Percentiles rank a stretch among this genome's conserved stretches.
phyloP scores from a whole-genome alignment of 78 protist genomes.

The Pelomyxa schiedti region DNA sequence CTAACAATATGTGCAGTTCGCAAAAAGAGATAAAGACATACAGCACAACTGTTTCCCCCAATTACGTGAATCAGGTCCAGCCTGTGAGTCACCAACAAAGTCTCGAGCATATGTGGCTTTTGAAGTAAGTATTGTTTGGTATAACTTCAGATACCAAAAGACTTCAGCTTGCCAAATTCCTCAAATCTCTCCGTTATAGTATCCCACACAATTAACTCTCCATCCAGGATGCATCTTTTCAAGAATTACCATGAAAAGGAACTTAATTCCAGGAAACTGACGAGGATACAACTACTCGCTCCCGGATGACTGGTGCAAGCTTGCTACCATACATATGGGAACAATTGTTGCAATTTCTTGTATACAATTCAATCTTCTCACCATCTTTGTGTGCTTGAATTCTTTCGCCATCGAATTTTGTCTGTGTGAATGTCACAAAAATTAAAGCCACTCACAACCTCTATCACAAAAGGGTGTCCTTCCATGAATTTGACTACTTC shows the following conservation, averaged over 20 bases:
- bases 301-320: conserved; percentile 21
- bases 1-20: neutral
- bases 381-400: conserved; percentile 54
- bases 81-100: too few species aligned
- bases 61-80: neutral
- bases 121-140: neutral
- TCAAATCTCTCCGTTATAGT: conserved; percentile 25
- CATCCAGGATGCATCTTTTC: conserved; percentile 61
- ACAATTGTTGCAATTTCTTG: conserved; percentile 45
- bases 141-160: conserved; percentile 1
- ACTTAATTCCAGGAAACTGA: too few species aligned
- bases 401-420: conserved; percentile 82
- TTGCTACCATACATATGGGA: conserved; percentile 36
- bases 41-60: neutral
- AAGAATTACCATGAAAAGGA: neutral
- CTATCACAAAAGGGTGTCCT: conserved; percentile 14
- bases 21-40: neutral
- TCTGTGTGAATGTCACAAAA: too few species aligned
- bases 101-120: conserved; percentile 5
- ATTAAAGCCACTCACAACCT: too few species aligned
- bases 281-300: conserved; percentile 6
- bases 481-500: conserved; percentile 10
- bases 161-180: conserved; percentile 65
- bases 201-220: conserved; percentile 72
- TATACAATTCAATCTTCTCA: conserved; percentile 9